Percentiles rank a stretch among this genome's conserved stretches.
Conservation (phyloP, 2,329 filamentous ascomycete species). For the Xylariaceae sp. region DNA sequence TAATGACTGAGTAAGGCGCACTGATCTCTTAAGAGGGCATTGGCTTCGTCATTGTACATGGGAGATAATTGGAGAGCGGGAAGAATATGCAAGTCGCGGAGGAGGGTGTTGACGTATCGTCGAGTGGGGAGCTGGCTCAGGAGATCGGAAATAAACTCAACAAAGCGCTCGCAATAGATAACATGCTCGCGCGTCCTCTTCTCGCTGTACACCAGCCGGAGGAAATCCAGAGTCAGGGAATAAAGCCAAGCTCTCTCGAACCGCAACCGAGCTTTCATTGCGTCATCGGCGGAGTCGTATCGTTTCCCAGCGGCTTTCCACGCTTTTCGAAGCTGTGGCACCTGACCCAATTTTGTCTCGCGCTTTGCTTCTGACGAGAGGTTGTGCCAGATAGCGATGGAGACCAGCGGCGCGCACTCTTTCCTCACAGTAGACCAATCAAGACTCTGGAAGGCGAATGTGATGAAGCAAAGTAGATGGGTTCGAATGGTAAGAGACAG, state of each 20-base stretch:
- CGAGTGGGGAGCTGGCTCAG: constrained; percentile 91
- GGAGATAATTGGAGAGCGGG: constrained; percentile 75
- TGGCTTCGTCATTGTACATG: constrained; percentile 69
- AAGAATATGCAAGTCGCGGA: constrained; percentile 81
- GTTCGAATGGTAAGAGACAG: constrained; percentile 65
- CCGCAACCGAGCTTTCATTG: constrained; percentile 70
- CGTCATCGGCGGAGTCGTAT: constrained; percentile 81
- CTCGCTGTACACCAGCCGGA: constrained; percentile 65
- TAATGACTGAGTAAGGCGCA: constrained; percentile 80
- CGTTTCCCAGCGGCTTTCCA: constrained; percentile 86
- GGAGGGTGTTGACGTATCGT: constrained; percentile 83
- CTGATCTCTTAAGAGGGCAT: constrained; percentile 76
- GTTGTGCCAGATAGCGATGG: constrained; percentile 94
- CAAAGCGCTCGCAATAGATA: constrained; percentile 85
- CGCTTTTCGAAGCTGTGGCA: constrained; percentile 74
- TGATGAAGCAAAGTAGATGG: constrained; percentile 84
- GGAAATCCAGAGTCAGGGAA: constrained; percentile 76
- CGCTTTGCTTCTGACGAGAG: constrained; percentile 72
- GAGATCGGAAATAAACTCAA: constrained; percentile 85
- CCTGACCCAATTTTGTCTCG: constrained; percentile 68
- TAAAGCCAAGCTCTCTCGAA: constrained; percentile 96
- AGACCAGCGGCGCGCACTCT: constrained; percentile 92
- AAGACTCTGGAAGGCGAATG: constrained; percentile 87
- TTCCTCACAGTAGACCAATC: constrained; percentile 87
- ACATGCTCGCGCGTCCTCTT: constrained; percentile 57